phyloP scores from a whole-genome alignment of 1,139 yeast species.

The Trichomonascaceae sp. region DNA sequence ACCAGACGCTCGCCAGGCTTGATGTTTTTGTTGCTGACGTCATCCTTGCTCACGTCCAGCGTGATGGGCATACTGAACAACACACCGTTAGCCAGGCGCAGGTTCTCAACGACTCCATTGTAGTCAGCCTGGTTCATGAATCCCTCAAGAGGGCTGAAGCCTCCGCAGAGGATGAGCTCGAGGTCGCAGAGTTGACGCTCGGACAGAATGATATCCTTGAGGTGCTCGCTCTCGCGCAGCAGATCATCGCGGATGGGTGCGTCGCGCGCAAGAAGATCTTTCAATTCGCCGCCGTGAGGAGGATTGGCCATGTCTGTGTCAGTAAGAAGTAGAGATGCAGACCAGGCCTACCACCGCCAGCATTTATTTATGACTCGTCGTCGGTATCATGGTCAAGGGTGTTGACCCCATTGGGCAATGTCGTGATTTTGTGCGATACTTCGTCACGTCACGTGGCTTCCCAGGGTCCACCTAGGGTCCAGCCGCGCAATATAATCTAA shows the following conservation, averaged over 20 bases:
- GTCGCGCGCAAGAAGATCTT: conserved; percentile 80
- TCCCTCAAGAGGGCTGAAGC: conserved; percentile 86
- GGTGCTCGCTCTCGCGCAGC: conserved; percentile 41
- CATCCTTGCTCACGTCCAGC: conserved; percentile 53
- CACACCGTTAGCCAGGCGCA: conserved; percentile 65
- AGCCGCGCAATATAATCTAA: too few relatives aligned
- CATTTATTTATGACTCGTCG: too few relatives aligned
- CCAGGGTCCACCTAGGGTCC: too few relatives aligned
- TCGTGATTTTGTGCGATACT: too few relatives aligned
- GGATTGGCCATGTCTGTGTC: conserved; percentile 46
- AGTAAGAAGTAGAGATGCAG: too few relatives aligned
- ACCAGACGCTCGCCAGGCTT: conserved; percentile 52
- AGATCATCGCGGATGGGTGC: conserved; percentile 44
- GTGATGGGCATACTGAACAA: conserved; percentile 93
- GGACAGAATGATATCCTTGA: conserved; percentile 47
- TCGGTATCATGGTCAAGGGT: too few relatives aligned
- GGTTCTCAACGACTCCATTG: conserved; percentile 59
- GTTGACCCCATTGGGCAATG: too few relatives aligned
- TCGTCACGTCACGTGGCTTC: too few relatives aligned
- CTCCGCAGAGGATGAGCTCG: conserved; percentile 85
- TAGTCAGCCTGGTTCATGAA: conserved; percentile 76
- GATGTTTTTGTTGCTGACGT: conserved; percentile 33
- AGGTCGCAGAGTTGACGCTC: conserved; percentile 89
- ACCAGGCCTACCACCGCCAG: too few relatives aligned
- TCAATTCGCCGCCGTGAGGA: conserved; percentile 85